These are phyloP conservation scores for Phytophthora pinifolia DNA, from an alignment of 352 stramenopile genomes.

Conservation along the genomic window DNA sequence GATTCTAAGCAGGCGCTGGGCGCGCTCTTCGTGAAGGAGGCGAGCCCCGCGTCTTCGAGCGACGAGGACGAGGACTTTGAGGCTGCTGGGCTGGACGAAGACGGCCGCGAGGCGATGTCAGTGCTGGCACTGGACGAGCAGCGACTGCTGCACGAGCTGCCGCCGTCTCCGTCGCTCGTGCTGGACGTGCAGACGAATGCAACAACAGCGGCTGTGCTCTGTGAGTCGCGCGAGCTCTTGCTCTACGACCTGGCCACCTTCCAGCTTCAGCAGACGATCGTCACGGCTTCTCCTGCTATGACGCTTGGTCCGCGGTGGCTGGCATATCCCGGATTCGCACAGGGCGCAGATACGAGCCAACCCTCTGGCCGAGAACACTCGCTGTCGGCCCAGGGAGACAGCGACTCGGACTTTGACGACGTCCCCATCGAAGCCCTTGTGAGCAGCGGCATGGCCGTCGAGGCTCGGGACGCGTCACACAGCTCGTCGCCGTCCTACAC, in stretches of 20 bases:
- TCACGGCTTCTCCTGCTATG: constrained; percentile 61
- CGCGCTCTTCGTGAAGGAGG: constrained; percentile 54
- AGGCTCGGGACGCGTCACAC: constrained; percentile 26
- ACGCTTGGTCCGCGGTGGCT: constrained; percentile 68
- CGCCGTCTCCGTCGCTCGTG: constrained; percentile 60
- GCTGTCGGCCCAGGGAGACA: constrained; percentile 28
- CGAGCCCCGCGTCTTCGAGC: constrained; percentile 9
- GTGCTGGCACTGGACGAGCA: constrained; percentile 57
- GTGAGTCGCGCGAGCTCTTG: constrained; percentile 66
- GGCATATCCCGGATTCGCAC: constrained; percentile 56
- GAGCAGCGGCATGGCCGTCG: constrained; percentile 25
- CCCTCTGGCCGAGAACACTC: constrained; percentile 25
- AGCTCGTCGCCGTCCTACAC: constrained; percentile 54
- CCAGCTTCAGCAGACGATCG: constrained; percentile 43
- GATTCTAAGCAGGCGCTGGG: constrained; percentile 29
- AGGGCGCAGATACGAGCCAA: constrained; percentile 11
- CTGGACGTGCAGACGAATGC: constrained; percentile 71
- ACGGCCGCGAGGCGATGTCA: constrained; percentile 49
- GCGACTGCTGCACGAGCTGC: constrained; percentile 49
- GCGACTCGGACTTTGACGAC: constrained; percentile 54
- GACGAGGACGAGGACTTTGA: constrained; percentile 44
- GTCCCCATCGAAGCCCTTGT: constrained; percentile 45
- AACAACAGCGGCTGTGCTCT: constrained; percentile 55
- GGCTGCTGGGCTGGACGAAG: constrained; percentile 26
- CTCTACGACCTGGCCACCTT: constrained; percentile 63